Evolutionary conservation across 2,329 filamentous ascomycete genomes (phyloP), one percentile per base, ranked within the genome.

Genomic region (Penicillium sp.): DNA sequence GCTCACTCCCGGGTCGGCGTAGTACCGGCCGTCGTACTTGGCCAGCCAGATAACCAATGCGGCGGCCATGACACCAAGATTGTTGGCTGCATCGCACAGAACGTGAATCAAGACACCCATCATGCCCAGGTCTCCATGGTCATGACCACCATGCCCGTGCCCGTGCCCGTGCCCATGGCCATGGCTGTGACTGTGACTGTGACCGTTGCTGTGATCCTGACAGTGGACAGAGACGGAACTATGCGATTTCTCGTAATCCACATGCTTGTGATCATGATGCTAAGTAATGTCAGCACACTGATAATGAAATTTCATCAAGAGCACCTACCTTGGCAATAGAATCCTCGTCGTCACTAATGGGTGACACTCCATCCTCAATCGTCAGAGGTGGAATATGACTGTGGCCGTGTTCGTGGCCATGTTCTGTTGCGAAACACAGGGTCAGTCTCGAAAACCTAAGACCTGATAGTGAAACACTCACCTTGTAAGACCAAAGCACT

Each of bases 71-170:
- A 92, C 87, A 9, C 87, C 87, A 10, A 90, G 69, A 61, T 92
- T 92, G 72, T 90, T 91, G 57, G 87, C 77, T 5, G 86, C 86
- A 63, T 92, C 88, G 29, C 87, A 85, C 2, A 88, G 63, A 24
- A 91, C 81, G 62, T 92, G 88, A 13, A 89, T 71, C 10, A 91
- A 65, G 1, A 89, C 86, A 1, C 85, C 87, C 56, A 88, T 73
- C 76, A 89, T 86, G 10, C 85, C 86, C n/a, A 91, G 75, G 64
- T 91, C 85, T 52, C 59, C 60, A 42, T 70, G 64, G 23, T 61
- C 63, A 23, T 71, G 64, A 13, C 62, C 57, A 29, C 26, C 26
- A 9, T 7, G 26, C 26, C 18, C 18, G 3, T 21, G 18, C 18
- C 18, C 18, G 3, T 21, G 18, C 18, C 59, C 60, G 38, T 70